phyloP scores from a whole-genome alignment of 805 yeast genomes.

The Myxozyma sirexii region DNA sequence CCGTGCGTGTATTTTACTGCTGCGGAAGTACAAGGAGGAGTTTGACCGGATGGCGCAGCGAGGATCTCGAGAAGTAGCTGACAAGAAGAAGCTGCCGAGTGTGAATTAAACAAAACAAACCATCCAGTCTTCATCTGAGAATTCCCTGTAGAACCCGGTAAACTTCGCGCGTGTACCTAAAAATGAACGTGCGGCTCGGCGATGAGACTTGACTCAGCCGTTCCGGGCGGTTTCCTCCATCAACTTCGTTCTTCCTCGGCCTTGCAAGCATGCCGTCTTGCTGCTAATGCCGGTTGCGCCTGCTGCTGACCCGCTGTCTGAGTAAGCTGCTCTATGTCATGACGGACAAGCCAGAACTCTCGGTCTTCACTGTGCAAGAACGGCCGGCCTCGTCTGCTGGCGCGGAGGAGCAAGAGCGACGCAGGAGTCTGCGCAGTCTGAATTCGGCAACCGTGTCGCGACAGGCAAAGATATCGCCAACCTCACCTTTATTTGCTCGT shows the following conservation, averaged over 20 bases:
- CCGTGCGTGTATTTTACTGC: slow-evolving; percentile 81
- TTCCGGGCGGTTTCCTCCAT: neutral
- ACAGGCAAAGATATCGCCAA: neutral
- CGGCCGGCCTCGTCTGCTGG: neutral
- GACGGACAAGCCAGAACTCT: neutral
- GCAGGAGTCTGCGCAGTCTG: neutral
- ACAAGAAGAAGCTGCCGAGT: neutral
- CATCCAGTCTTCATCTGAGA: too few relatives aligned
- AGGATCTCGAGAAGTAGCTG: neutral
- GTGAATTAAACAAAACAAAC: too few relatives aligned
- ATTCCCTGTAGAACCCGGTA: too few relatives aligned
- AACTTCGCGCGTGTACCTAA: neutral
- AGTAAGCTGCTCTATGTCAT: too few relatives aligned
- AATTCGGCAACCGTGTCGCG: neutral
- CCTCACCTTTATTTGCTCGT: slow-evolving; percentile 8
- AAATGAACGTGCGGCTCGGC: neutral
- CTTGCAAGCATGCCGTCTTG: too few relatives aligned
- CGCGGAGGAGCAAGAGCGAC: neutral
- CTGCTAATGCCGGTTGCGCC: too few relatives aligned
- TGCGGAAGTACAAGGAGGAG: slow-evolving; percentile 60
- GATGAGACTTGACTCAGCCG: neutral
- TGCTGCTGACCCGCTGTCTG: too few relatives aligned
- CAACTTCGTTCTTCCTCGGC: neutral
- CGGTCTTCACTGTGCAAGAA: neutral
- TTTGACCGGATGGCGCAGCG: slow-evolving; percentile 50